Base-by-base conservation (phyloP, 1,284 basidiomycete species). In the Tilletiaria anomala region DNA sequence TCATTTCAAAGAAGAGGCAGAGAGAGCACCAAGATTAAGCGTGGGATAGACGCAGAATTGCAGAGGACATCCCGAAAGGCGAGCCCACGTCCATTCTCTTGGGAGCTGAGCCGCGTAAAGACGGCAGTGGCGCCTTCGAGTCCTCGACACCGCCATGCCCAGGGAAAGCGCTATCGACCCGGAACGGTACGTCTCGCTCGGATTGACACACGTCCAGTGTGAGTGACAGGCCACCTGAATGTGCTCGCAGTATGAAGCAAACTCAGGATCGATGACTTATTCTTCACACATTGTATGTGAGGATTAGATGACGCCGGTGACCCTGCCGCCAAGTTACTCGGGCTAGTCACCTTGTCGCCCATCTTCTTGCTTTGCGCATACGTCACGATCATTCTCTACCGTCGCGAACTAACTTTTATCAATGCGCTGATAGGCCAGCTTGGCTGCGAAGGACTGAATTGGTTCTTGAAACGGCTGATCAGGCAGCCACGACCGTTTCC, bases 341-440 rank as follows among this genome's bases (percentile, higher is more conserved):
- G 61, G 3, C 49, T 65, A 2, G 47, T 61, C 24, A 65, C 61
- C 11, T 53, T 65, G 18, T 48, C 56, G 3, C 63, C 63, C 29
- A 57, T 62, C 39, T 58, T 65, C 23, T 42, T 61, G 1, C 44
- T 65, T 1, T 57, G 54, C 44, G 79, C 81, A 5, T 87, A 87
- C 67, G 78, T 80, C 6, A 78, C 75, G 3, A 71, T 87, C 17
- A 75, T 77, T 5, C 73, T 84, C 3, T 77, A 80, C 50, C 82
- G 81, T 1, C 76, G 83, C 17, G 83, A 87, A 64, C 73, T 82
- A 32, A 71, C 79, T 11, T 75, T 86, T 55, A 73, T 85, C 53
- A 75, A 79, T 40, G 86, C 85, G 76, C 82, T 83, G 77, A 72
- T 75, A 1, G 83, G 84, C 8, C 83, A 87, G 58, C 64, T 84